Conservation (phyloP, 768 basidiomycete species). For the Podaxis mareebaensis region DNA sequence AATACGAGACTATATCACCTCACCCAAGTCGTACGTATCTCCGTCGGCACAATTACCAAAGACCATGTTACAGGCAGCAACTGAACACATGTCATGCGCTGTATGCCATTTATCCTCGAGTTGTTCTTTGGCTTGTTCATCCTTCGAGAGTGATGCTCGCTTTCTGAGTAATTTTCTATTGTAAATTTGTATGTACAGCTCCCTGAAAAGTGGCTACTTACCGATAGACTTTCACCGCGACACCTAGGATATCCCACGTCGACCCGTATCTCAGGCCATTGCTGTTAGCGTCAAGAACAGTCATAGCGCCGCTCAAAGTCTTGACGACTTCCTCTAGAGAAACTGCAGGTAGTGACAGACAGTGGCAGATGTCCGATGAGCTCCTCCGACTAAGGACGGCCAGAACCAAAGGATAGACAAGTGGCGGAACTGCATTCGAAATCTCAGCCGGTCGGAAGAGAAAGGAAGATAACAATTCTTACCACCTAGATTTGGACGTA, state of each 20-base stretch:
- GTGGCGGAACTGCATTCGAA: constrained; percentile 18
- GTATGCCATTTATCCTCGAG: constrained; percentile 54
- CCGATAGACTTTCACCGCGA: constrained; percentile 52
- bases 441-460: neutral
- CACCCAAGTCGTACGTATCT: constrained; percentile 66
- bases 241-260: constrained; percentile 42
- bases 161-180: constrained; percentile 18
- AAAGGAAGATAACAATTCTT: neutral
- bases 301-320: constrained; percentile 47
- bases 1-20: constrained; percentile 11
- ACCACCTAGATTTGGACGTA: constrained; percentile 15
- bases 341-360: constrained; percentile 44
- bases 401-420: constrained; percentile 28
- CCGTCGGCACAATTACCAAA: constrained; percentile 69
- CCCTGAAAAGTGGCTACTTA: constrained; percentile 23
- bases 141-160: constrained; percentile 23
- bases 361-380: constrained; percentile 61
- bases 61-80: constrained; percentile 58
- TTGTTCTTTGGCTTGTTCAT: constrained; percentile 37
- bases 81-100: constrained; percentile 67
- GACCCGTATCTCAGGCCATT: constrained; percentile 26
- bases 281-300: constrained; percentile 45
- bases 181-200: neutral
- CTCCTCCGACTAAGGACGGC: constrained; percentile 54
- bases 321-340: constrained; percentile 44